phyloP scores from a whole-genome alignment of 2,329 filamentous ascomycete genomes.

The Colletotrichum liaoningense region DNA sequence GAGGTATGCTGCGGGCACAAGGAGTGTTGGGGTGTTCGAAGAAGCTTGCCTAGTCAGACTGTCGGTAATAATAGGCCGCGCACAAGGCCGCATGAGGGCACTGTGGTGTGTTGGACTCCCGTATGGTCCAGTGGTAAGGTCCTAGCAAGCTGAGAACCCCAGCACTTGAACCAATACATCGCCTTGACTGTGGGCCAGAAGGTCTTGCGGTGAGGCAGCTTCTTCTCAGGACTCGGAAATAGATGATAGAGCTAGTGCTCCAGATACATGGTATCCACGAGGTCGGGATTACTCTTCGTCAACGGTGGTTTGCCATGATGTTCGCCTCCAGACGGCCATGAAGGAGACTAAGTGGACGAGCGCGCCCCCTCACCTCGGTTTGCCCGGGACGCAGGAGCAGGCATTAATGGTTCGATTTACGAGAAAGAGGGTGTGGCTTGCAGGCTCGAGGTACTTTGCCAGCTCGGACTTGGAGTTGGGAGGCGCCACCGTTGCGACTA shows the following conservation, averaged over 20 bases:
- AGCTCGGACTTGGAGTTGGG: conserved; percentile 6
- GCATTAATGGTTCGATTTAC: conserved; percentile 31
- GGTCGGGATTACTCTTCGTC: neutral
- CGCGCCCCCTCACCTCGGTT: conserved; percentile 22
- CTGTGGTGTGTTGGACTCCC: conserved; percentile 21
- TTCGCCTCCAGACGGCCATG: neutral
- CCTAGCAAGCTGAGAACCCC: neutral
- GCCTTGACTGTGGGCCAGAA: conserved; percentile 1
- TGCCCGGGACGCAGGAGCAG: conserved; percentile 5
- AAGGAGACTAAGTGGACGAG: neutral
- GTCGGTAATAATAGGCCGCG: conserved; percentile 31
- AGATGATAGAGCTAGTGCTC: neutral
- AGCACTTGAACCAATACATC: conserved; percentile 8
- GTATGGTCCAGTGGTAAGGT: neutral
- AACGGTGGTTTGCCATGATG: neutral
- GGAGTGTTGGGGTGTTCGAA: conserved; percentile 16
- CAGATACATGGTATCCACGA: neutral
- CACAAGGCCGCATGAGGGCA: conserved; percentile 25
- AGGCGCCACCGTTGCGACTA: conserved; percentile 30
- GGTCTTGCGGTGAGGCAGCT: conserved; percentile 7
- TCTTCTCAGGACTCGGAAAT: neutral
- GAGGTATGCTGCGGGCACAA: conserved; percentile 11
- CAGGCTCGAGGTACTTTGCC: neutral
- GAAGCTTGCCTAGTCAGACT: conserved; percentile 32
- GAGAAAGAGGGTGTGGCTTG: conserved; percentile 16